Evolutionary conservation across 176 grass and related monocot genomes (phyloP).

Genomic region (Rhynchospora tenuis): DNA sequence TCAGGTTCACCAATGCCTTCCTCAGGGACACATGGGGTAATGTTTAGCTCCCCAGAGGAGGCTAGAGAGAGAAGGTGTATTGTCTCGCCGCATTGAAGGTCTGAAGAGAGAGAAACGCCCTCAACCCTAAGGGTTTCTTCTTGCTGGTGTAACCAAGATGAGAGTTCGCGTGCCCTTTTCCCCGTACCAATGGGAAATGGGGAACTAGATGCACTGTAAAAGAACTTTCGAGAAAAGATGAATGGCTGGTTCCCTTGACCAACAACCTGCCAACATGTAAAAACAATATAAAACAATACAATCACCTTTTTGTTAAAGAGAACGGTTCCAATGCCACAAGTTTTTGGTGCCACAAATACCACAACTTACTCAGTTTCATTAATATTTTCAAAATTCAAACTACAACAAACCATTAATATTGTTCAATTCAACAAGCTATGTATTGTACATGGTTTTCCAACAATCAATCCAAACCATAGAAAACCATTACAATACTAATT

Average conservation of each 20-base stretch:
- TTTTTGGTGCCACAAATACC: no score
- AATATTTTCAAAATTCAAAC: no score
- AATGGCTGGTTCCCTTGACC: slow-evolving; percentile 71
- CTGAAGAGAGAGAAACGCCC: slow-evolving; percentile 50
- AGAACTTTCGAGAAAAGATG: slow-evolving; percentile 72
- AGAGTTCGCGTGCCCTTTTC: slow-evolving; percentile 61
- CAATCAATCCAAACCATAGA: no score
- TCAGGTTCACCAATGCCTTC: slow-evolving; percentile 88
- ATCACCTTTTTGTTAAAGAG: no score
- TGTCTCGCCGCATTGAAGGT: slow-evolving; percentile 87
- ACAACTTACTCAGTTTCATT: no score
- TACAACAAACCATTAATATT: no score
- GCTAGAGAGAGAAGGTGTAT: slow-evolving; percentile 61
- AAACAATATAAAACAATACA: background rate
- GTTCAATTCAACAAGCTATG: no score
- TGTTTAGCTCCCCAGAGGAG: slow-evolving; percentile 45
- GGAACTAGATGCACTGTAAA: slow-evolving; percentile 60
- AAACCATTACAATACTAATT: no score
- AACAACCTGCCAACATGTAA: slow-evolving; percentile 49
- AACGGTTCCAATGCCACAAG: no score
- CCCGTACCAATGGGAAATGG: slow-evolving; percentile 84
- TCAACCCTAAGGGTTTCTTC: slow-evolving; percentile 35
- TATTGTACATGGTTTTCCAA: no score
- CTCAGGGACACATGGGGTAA: slow-evolving; percentile 61
- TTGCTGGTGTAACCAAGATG: slow-evolving; percentile 52